phyloP scores from a whole-genome alignment of 2,329 filamentous ascomycete species.

The Sclerotinia trifoliorum region DNA sequence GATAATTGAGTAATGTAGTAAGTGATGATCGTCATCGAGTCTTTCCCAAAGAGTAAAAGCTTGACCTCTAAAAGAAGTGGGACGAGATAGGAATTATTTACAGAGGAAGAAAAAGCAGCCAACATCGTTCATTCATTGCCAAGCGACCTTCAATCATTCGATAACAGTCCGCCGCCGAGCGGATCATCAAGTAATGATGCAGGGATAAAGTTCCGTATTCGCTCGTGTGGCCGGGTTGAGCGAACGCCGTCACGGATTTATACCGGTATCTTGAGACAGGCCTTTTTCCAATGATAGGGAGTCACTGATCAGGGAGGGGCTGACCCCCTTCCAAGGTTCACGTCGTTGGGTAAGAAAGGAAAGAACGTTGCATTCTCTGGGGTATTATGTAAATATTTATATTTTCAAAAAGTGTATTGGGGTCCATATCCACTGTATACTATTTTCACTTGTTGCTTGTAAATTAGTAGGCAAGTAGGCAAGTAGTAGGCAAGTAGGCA shows the following conservation, averaged over 20 bases:
- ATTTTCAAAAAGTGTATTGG: background rate
- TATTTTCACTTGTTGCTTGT: too few species aligned
- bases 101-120: background rate
- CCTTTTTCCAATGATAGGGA: background rate
- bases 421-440: background rate
- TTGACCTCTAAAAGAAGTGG: background rate
- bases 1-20: background rate
- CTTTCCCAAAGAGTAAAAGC: background rate
- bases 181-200: background rate
- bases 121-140: background rate
- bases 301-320: too few species aligned
- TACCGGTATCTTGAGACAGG: background rate
- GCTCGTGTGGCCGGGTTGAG: background rate
- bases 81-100: background rate
- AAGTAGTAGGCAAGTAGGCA: too few species aligned
- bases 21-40: background rate
- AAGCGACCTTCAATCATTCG: conserved; percentile 11
- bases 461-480: too few species aligned
- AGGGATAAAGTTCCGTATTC: background rate
- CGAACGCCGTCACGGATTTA: background rate
- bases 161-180: conserved; percentile 5
- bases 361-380: background rate
- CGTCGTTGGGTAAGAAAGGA: background rate
- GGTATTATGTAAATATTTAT: background rate
- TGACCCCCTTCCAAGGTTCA: too few species aligned